These are phyloP conservation scores for Stenocarpella maydis DNA, from an alignment of 2,329 filamentous ascomycete species.

Conservation along the genomic window DNA sequence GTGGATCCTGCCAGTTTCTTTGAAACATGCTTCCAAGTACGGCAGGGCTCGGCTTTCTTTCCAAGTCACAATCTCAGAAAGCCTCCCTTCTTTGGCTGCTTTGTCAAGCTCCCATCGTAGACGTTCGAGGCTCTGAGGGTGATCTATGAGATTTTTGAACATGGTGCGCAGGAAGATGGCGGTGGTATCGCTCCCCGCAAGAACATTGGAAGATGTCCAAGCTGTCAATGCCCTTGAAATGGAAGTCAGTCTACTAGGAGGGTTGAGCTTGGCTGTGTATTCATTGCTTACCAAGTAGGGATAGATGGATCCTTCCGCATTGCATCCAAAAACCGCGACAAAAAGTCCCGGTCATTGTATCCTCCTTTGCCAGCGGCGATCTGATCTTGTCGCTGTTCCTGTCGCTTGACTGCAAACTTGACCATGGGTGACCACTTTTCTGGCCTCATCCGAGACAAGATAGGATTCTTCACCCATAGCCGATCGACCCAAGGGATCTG, in stretches of 20 bases:
- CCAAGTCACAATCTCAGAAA: not conserved
- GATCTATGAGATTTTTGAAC: not conserved
- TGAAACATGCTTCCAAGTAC: not conserved
- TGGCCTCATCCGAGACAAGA: not conserved
- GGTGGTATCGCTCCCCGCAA: conserved; percentile 46
- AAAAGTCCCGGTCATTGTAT: not conserved
- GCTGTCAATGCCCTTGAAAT: not conserved
- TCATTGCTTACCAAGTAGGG: not conserved
- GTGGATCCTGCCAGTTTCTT: not conserved
- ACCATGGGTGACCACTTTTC: not conserved
- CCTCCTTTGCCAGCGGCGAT: not conserved
- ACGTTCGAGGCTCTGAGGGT: not conserved
- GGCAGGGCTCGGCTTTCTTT: not conserved
- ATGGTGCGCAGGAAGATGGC: not conserved
- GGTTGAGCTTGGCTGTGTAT: not conserved
- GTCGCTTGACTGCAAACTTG: not conserved
- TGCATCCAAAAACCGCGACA: not conserved
- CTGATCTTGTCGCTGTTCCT: not conserved
- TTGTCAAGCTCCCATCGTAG: not conserved
- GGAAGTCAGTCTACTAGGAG: not conserved
- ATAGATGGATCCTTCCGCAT: not conserved
- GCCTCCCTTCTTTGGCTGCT: not conserved
- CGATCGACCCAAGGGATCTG: not conserved
- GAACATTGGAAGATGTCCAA: conserved; percentile 37
- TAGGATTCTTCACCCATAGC: not conserved